Evolutionary conservation across 2,329 filamentous ascomycete genomes (phyloP).

Genomic region (Diaporthe australafricana): DNA sequence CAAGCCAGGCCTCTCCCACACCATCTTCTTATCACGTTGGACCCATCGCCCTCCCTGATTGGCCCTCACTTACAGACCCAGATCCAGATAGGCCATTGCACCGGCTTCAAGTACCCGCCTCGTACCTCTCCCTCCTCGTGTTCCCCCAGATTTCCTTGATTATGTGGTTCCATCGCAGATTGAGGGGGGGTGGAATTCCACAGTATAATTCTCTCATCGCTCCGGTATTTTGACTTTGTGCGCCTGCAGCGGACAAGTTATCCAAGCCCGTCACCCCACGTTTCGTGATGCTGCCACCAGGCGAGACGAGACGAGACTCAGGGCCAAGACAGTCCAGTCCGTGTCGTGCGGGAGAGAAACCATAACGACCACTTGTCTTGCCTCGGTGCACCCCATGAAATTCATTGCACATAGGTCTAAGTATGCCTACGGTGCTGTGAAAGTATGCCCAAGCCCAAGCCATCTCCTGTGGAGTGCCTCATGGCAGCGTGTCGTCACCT

Average conservation of each 20-base stretch:
- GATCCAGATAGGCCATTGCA: neutral
- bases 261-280: slow-evolving; percentile 19
- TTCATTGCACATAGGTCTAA: neutral
- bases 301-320: neutral
- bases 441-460: no score
- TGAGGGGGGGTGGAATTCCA: slow-evolving; percentile 1
- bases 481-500: neutral
- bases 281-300: slow-evolving; percentile 18
- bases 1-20: slow-evolving; percentile 16
- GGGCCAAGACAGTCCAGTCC: neutral
- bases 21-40: slow-evolving; percentile 37
- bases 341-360: no score
- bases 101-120: slow-evolving; percentile 2
- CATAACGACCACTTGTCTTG: neutral
- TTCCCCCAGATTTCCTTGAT: neutral
- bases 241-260: slow-evolving; percentile 20
- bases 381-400: neutral
- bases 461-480: no score
- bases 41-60: slow-evolving; percentile 28
- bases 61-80: slow-evolving; percentile 16
- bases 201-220: neutral
- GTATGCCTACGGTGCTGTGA: neutral
- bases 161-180: slow-evolving; percentile 18
- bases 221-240: slow-evolving; percentile 23
- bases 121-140: slow-evolving; percentile 7